These are phyloP conservation scores for Elaphomyces granulatus DNA, from an alignment of 495 filamentous ascomycete genomes.

Conservation along the genomic window DNA sequence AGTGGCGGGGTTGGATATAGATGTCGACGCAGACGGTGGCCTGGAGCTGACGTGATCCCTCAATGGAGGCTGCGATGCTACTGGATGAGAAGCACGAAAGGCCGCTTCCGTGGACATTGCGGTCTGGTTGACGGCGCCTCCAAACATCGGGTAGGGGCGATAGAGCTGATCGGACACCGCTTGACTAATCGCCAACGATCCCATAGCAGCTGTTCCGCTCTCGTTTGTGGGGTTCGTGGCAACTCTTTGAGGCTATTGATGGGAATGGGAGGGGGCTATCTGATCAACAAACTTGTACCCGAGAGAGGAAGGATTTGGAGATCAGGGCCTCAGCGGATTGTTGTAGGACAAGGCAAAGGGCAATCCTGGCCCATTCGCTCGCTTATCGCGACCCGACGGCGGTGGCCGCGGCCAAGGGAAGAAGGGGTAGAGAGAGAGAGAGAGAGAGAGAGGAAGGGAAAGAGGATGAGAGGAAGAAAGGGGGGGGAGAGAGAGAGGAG, in stretches of 20 bases:
- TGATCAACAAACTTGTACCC: too few relatives aligned
- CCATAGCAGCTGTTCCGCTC: constrained; percentile 26
- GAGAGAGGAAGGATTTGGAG: not conserved
- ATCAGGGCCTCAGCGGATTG: not conserved
- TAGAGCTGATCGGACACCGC: constrained; percentile 31
- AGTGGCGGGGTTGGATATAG: constrained; percentile 22
- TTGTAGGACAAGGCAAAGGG: not conserved
- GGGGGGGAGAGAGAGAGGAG: constrained; percentile 6
- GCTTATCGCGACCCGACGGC: not conserved
- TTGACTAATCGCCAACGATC: constrained; percentile 32
- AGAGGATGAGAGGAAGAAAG: constrained; percentile 2
- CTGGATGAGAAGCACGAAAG: constrained; percentile 20
- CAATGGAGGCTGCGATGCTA: constrained; percentile 9
- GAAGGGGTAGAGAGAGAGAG: constrained; percentile 5
- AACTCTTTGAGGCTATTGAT: too few relatives aligned
- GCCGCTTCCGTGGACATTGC: constrained; percentile 21
- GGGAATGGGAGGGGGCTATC: too few relatives aligned
- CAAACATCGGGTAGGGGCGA: constrained; percentile 36
- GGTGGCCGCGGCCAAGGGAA: not conserved
- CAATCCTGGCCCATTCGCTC: not conserved
- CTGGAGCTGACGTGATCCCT: constrained; percentile 20
- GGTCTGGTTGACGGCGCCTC: constrained; percentile 28
- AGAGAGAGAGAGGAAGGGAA: constrained; percentile 5
- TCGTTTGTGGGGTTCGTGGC: too few relatives aligned
- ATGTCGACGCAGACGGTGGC: constrained; percentile 22